These are phyloP conservation scores for Coprinopsis cinerea DNA, from an alignment of 768 basidiomycete species.

Conservation along the genomic window DNA sequence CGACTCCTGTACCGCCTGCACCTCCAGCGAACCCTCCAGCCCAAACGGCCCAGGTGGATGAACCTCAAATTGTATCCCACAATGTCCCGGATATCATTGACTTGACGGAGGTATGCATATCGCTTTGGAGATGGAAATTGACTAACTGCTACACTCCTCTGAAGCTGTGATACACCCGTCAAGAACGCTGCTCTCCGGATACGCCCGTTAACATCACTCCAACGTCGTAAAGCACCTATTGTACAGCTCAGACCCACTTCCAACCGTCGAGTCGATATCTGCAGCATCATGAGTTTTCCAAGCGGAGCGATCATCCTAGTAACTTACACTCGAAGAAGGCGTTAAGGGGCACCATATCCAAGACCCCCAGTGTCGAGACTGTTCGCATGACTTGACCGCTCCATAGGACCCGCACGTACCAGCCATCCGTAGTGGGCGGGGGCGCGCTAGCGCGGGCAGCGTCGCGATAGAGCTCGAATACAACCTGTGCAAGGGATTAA, in stretches of 20 bases:
- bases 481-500: too few relatives aligned
- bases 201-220: background rate
- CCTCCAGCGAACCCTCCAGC: background rate
- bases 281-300: conserved; percentile 1
- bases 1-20: background rate
- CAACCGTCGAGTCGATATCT: conserved; percentile 38
- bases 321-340: conserved; percentile 38
- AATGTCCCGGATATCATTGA: background rate
- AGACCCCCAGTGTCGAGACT: conserved; percentile 38
- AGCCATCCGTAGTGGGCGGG: conserved; percentile 4
- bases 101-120: background rate
- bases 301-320: background rate
- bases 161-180: background rate
- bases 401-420: conserved; percentile 45
- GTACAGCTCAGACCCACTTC: conserved; percentile 27
- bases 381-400: conserved; percentile 45
- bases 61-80: background rate
- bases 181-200: background rate
- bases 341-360: conserved; percentile 39
- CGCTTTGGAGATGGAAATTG: background rate
- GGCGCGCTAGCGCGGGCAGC: conserved; percentile 5
- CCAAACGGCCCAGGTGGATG: background rate
- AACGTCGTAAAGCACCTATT: conserved; percentile 1
- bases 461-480: conserved; percentile 40
- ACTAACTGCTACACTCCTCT: background rate